phyloP scores from a whole-genome alignment of 495 filamentous ascomycete genomes.

The Haplographium delicatum region DNA sequence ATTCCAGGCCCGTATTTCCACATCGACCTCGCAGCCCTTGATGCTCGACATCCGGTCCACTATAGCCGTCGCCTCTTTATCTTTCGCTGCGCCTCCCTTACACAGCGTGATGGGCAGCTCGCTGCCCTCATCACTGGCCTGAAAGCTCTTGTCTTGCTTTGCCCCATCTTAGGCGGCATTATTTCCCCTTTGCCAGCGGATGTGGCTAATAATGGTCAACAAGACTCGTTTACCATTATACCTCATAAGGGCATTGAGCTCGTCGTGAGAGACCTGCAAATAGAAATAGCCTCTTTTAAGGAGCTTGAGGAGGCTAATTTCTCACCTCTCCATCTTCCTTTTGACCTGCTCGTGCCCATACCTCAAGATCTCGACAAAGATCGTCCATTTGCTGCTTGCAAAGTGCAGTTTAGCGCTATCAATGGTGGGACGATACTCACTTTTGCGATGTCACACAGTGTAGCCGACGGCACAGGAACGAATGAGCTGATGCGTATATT shows the following conservation, averaged over 20 bases:
- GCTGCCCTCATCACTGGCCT: slow-evolving; percentile 1
- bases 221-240: slow-evolving; percentile 10
- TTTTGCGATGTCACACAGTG: slow-evolving; percentile 1
- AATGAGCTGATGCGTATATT: slow-evolving; percentile 9
- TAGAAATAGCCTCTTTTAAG: background rate
- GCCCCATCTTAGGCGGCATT: slow-evolving; percentile 10
- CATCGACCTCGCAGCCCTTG: slow-evolving; percentile 8
- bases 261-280: slow-evolving; percentile 7
- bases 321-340: slow-evolving; percentile 3
- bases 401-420: slow-evolving; percentile 8
- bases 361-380: slow-evolving; percentile 6
- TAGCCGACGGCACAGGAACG: slow-evolving; percentile 3
- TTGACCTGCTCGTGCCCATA: slow-evolving; percentile 4
- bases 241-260: slow-evolving; percentile 9
- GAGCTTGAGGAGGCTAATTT: slow-evolving; percentile 6
- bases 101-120: slow-evolving; percentile 10
- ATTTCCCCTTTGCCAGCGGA: background rate
- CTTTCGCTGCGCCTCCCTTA: slow-evolving; percentile 5
- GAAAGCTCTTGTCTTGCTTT: slow-evolving; percentile 9
- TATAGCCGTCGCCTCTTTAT: slow-evolving; percentile 12
- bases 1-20: slow-evolving; percentile 14
- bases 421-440: slow-evolving; percentile 6
- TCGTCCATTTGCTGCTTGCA: slow-evolving; percentile 6
- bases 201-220: background rate
- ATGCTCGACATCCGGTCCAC: slow-evolving; percentile 10